Evolutionary conservation across 2,329 filamentous ascomycete genomes (phyloP).

Genomic region (Beauveria pseudobassiana): DNA sequence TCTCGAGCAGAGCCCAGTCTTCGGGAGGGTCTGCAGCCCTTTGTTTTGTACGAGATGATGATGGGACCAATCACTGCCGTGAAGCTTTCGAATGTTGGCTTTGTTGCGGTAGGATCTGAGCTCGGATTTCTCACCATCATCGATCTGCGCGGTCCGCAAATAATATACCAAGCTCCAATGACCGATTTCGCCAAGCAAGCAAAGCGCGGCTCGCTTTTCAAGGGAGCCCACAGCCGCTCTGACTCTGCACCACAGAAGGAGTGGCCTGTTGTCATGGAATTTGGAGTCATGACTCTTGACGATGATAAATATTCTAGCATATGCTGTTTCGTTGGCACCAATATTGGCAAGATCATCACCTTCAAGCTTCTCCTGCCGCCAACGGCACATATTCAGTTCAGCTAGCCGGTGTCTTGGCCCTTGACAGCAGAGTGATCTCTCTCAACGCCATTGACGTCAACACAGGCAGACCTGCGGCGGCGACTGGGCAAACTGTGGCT

Average conservation of each 20-base stretch:
- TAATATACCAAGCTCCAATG: constrained; percentile 71
- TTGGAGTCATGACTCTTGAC: constrained; percentile 87
- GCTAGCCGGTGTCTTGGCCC: constrained; percentile 57
- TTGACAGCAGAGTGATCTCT: constrained; percentile 65
- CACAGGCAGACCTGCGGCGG: constrained; percentile 66
- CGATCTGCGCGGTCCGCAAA: constrained; percentile 76
- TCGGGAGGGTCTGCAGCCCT: constrained; percentile 74
- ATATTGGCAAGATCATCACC: constrained; percentile 72
- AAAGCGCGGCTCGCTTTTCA: constrained; percentile 67
- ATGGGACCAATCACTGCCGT: constrained; percentile 73
- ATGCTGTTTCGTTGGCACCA: constrained; percentile 84
- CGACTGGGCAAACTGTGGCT: constrained; percentile 68
- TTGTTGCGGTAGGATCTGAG: constrained; percentile 81
- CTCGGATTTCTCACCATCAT: constrained; percentile 73
- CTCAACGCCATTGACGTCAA: constrained; percentile 75
- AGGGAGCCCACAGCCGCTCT: constrained; percentile 25
- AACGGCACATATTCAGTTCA: constrained; percentile 62
- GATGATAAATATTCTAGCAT: constrained; percentile 96
- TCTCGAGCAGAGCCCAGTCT: constrained; percentile 63
- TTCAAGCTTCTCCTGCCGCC: constrained; percentile 76
- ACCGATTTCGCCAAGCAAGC: constrained; percentile 69
- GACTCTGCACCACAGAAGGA: constrained; percentile 46
- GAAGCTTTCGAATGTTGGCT: constrained; percentile 86
- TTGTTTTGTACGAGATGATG: constrained; percentile 74
- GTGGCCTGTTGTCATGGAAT: constrained; percentile 77